Evolutionary conservation across 257 asterid species (phyloP).

Genomic region (Galeopsis tetrahit): DNA sequence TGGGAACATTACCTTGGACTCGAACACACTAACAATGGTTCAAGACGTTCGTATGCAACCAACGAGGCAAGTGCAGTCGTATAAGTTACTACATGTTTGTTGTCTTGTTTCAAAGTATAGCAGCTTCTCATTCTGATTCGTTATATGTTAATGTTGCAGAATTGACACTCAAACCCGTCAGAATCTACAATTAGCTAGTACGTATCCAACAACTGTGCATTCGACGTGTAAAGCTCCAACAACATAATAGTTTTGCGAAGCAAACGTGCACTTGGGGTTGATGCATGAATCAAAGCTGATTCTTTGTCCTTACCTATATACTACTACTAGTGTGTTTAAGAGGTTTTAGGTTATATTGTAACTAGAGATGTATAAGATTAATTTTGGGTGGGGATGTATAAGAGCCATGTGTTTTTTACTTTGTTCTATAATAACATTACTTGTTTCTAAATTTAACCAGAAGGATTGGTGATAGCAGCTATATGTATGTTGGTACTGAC

Average conservation of each 20-base stretch:
- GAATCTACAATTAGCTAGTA: constrained; percentile 69
- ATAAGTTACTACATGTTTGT: not conserved
- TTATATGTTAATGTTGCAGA: constrained; percentile 51
- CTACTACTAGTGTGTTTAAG: not conserved
- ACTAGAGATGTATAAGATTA: constrained; percentile 39
- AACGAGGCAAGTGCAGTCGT: constrained; percentile 52
- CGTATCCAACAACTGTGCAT: constrained; percentile 14
- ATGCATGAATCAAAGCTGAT: constrained; percentile 12
- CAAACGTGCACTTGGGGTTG: constrained; percentile 16
- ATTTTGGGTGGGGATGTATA: constrained; percentile 49
- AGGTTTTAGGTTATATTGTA: constrained; percentile 32
- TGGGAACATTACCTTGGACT: constrained; percentile 79
- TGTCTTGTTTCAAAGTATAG: constrained; percentile 17
- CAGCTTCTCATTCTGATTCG: constrained; percentile 25
- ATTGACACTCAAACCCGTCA: constrained; percentile 74
- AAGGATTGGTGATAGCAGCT: not conserved
- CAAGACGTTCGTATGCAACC: constrained; percentile 61
- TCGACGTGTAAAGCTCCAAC: constrained; percentile 17
- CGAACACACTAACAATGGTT: constrained; percentile 71
- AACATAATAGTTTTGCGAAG: constrained; percentile 2
- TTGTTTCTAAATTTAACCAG: not conserved
- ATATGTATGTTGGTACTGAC: constrained; percentile 25
- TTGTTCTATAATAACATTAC: not conserved
- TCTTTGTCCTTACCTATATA: constrained; percentile 21
- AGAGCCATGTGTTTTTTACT: constrained; percentile 33